A percentile compares a stretch with the other conserved stretches of the same genome.
Evolutionary conservation across 2,329 filamentous ascomycete species (phyloP).

Genomic region (Neonectria hederae): DNA sequence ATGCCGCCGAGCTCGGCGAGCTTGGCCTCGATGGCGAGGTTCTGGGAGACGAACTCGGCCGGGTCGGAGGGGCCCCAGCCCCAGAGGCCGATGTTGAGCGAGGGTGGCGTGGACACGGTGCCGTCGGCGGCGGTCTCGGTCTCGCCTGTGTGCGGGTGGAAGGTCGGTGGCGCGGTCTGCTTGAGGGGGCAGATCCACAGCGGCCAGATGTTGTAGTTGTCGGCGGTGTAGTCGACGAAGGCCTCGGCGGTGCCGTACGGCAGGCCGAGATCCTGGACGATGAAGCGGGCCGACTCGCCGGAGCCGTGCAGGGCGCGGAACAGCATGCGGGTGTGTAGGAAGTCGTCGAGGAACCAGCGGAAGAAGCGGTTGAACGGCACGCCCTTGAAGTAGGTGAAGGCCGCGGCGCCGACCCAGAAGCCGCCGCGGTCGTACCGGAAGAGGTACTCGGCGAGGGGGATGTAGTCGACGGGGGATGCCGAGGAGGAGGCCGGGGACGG

Average conservation of each 20-base stretch:
- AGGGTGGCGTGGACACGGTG: constrained; percentile 34
- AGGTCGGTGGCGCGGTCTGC: constrained; percentile 30
- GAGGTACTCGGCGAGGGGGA: constrained; percentile 58
- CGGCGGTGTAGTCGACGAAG: constrained; percentile 44
- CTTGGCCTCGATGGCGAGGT: constrained; percentile 72
- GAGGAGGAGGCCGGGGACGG: neutral
- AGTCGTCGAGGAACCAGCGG: constrained; percentile 67
- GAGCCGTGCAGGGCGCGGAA: constrained; percentile 70
- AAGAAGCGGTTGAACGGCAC: constrained; percentile 67
- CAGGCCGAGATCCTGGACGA: constrained; percentile 71
- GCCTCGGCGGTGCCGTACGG: constrained; percentile 58
- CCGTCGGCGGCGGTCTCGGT: accelerated
- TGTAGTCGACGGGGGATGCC: constrained; percentile 39
- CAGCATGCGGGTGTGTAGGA: constrained; percentile 69
- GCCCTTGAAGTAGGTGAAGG: constrained; percentile 61
- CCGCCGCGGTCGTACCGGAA: constrained; percentile 72
- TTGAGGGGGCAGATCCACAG: constrained; percentile 44
- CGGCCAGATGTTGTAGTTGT: constrained; percentile 40
- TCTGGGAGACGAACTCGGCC: constrained; percentile 67
- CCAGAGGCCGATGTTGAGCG: constrained; percentile 75
- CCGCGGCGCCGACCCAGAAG: constrained; percentile 71
- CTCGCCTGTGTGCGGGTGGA: constrained; percentile 25
- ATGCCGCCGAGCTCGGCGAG: constrained; percentile 72
- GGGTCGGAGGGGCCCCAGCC: constrained; percentile 68
- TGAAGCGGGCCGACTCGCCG: constrained; percentile 62